Conservation (phyloP, 352 stramenopile genomes). For the Phytophthora pisi region DNA sequence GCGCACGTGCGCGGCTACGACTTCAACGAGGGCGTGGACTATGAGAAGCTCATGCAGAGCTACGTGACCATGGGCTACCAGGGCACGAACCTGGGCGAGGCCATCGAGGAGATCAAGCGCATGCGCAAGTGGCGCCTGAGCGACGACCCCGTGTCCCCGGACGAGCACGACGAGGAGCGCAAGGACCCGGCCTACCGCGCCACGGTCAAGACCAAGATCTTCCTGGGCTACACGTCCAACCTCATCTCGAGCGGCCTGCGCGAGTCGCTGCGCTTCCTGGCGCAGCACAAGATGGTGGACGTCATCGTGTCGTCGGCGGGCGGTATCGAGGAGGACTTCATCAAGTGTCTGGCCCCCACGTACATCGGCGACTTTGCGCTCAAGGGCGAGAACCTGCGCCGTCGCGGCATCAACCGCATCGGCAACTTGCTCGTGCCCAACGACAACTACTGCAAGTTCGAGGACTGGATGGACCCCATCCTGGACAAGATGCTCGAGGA, state of each 20-base stretch:
- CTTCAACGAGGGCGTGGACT: slow-evolving; percentile 91
- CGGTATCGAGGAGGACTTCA: slow-evolving; percentile 98
- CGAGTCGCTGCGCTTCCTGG: slow-evolving; percentile 98
- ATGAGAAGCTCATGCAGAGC: slow-evolving; percentile 81
- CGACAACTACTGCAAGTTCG: slow-evolving; percentile 99
- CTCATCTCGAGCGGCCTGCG: slow-evolving; percentile 98
- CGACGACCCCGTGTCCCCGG: slow-evolving; percentile 91
- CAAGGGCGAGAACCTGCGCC: slow-evolving; percentile 91
- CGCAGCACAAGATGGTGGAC: slow-evolving; percentile 99
- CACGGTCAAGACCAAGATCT: slow-evolving; percentile 97
- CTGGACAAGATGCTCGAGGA: slow-evolving; percentile 98
- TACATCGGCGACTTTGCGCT: slow-evolving; percentile 99
- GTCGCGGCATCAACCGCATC: slow-evolving; percentile 99
- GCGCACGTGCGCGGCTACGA: slow-evolving; percentile 80
- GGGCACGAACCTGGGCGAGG: slow-evolving; percentile 96
- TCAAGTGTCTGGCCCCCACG: slow-evolving; percentile 99
- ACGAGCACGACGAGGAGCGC: slow-evolving; percentile 93
- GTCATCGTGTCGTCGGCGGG: slow-evolving; percentile 95
- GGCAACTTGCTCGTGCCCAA: slow-evolving; percentile 99
- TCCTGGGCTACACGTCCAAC: slow-evolving; percentile 99
- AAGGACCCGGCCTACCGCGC: slow-evolving; percentile 79
- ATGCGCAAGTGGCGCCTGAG: slow-evolving; percentile 98
- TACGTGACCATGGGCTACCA: slow-evolving; percentile 94
- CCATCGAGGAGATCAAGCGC: slow-evolving; percentile 98
- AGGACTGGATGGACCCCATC: slow-evolving; percentile 97